Evolutionary conservation across 2,329 filamentous ascomycete species (phyloP).

Genomic region (Exserohilum turcica): DNA sequence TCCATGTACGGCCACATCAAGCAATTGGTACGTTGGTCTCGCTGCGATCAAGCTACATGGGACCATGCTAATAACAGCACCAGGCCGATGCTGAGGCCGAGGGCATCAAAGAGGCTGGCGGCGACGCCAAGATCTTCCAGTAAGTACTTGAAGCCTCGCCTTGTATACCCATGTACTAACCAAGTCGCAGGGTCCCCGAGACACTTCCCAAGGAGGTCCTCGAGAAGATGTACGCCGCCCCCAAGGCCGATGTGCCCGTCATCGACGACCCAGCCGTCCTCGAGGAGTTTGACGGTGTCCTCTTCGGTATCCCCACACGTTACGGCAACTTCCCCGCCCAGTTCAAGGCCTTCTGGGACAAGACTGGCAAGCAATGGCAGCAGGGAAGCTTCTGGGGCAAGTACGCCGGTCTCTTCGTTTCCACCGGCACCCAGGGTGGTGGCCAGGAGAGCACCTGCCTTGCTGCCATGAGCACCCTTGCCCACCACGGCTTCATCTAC

Average conservation of each 20-base stretch:
- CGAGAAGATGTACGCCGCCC: conserved; percentile 85
- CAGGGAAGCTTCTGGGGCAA: conserved; percentile 81
- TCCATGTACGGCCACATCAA: conserved; percentile 47
- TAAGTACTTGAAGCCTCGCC: conserved; percentile 48
- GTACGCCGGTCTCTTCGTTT: conserved; percentile 88
- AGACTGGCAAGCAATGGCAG: conserved; percentile 83
- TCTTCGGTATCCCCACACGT: conserved; percentile 92
- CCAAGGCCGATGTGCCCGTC: conserved; percentile 70
- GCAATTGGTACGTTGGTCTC: conserved; percentile 34
- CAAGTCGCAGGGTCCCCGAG: conserved; percentile 68
- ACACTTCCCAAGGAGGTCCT: conserved; percentile 85
- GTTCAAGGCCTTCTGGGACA: conserved; percentile 94
- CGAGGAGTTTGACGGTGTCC: conserved; percentile 80
- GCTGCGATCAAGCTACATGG: neutral
- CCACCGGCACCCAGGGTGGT: conserved; percentile 79
- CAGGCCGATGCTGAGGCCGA: conserved; percentile 90
- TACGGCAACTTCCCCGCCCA: conserved; percentile 98
- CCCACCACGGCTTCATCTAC: conserved; percentile 94
- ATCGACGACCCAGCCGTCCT: conserved; percentile 67
- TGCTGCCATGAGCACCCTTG: conserved; percentile 78
- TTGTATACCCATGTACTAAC: conserved; percentile 4
- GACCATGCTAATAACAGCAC: conserved; percentile 1
- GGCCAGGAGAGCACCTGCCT: conserved; percentile 91
- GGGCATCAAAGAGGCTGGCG: conserved; percentile 87
- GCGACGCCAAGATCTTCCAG: conserved; percentile 81